Percentiles rank a stretch among this genome's conserved stretches.
Conservation (phyloP, 2,329 filamentous ascomycete genomes). For the Neonectria hederae region DNA sequence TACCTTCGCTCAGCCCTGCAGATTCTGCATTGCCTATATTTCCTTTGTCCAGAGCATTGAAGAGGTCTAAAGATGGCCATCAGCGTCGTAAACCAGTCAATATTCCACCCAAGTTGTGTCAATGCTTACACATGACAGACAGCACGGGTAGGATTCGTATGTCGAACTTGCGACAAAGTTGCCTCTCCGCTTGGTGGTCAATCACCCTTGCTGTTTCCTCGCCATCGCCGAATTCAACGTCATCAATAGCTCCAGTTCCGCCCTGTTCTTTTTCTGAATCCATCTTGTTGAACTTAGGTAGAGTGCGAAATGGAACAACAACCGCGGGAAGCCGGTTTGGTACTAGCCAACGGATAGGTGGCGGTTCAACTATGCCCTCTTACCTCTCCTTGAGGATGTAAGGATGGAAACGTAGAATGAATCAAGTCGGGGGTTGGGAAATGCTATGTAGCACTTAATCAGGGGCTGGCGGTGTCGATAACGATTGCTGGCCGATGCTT, state of each 20-base stretch:
- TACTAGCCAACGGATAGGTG: not conserved
- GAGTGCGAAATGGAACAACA: not conserved
- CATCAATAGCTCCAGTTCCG: not conserved
- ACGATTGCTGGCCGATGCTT: not conserved
- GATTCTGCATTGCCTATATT: conserved; percentile 66
- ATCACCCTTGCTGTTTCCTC: conserved; percentile 44
- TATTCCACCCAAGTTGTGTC: not conserved
- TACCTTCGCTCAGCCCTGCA: conserved; percentile 52
- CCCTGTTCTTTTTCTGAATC: not conserved
- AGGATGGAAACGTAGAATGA: not conserved
- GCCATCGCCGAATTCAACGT: conserved; percentile 11
- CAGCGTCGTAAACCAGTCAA: not conserved
- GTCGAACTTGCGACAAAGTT: conserved; percentile 65
- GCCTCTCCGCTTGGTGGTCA: conserved; percentile 57
- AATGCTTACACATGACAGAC: conserved; percentile 59
- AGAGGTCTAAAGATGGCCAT: conserved; percentile 48
- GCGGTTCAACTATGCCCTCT: not conserved
- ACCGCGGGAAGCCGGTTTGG: not conserved
- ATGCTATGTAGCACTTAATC: not conserved
- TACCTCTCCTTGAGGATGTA: not conserved
- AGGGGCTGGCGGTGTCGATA: not conserved
- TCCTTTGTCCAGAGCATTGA: conserved; percentile 57
- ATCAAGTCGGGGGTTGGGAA: not conserved
- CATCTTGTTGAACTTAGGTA: not conserved
- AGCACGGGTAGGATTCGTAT: conserved; percentile 62